A percentile compares a stretch with the other conserved stretches of the same genome.
phyloP scores from a whole-genome alignment of 352 stramenopile genomes.

The Saprolegnia diclina region DNA sequence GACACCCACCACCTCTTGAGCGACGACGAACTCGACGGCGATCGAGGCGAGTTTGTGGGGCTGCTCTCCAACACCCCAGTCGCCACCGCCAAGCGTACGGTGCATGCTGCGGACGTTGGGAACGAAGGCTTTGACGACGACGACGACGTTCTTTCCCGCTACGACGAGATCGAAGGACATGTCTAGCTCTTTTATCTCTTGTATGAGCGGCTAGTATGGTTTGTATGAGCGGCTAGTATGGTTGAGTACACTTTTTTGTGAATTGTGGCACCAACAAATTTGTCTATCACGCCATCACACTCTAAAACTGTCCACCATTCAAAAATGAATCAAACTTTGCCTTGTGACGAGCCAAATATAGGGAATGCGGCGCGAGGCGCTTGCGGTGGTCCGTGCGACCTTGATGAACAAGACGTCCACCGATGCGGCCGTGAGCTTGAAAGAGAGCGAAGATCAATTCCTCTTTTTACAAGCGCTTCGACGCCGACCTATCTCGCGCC shows the following conservation, averaged over 20 bases:
- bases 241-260: too few relatives aligned
- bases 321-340: too few relatives aligned
- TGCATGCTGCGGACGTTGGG: not conserved
- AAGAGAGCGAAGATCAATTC: conserved; percentile 18
- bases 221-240: too few relatives aligned
- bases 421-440: not conserved
- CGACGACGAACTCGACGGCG: not conserved
- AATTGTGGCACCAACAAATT: too few relatives aligned
- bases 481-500: not conserved
- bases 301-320: too few relatives aligned
- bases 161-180: not conserved
- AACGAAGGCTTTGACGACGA: not conserved
- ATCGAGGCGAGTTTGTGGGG: not conserved
- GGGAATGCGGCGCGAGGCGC: too few relatives aligned
- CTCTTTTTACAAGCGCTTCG: conserved; percentile 12
- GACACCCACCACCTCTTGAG: not conserved
- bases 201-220: too few relatives aligned
- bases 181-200: too few relatives aligned
- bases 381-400: too few relatives aligned
- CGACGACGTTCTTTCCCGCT: not conserved
- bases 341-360: too few relatives aligned
- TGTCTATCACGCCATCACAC: too few relatives aligned
- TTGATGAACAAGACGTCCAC: too few relatives aligned
- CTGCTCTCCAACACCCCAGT: not conserved
- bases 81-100: not conserved